Base-by-base conservation (phyloP, 441 rosid genomes). In the Jatropha podagrica region DNA sequence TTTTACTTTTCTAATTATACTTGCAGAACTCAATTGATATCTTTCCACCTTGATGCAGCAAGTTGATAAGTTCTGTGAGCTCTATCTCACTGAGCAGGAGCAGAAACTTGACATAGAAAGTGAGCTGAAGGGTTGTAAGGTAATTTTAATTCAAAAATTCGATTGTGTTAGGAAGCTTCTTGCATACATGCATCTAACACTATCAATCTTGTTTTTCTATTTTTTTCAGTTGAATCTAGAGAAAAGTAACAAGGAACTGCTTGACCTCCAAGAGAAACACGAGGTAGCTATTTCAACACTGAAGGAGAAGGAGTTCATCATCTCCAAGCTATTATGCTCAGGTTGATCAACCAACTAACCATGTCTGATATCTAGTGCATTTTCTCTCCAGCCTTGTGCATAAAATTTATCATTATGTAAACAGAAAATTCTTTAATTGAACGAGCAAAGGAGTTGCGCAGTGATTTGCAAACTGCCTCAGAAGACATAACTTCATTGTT, bases 391-490 rank as follows among this genome's bases (percentile, higher is more conserved):
- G n/a, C 27, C 48, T 59, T 76, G 10, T 65, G 44, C 65, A n/a
- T 52, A n/a, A 69, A 46, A 73, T 32, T 62, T 59, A 76, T 51
- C 42, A 66, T 55, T 71, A 41, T 17, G 69, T 68, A 58, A 79
- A 72, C 92, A 95, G 98, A 91, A 85, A 86, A 79, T 68, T 80
- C 88, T 64, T 79, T 95, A 74, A 80, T 91, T 76, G 87, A 86
- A 64, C 80, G 84, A 37, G 92, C 95, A 75, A 91, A 89, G 87
- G 94, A 87, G 79, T 65, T 93, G 71, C 81, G 88, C 38, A 65
- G 80, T 74, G 97, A 89, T 79, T 82, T 95, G 87, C 91, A 86
- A 76, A 81, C 83, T 82, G 98, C 98, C 23, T 93, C 98, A 63
- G 86, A 88, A 26, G 96, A 93, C 83, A 83, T 95, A 82, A 83